Percentiles rank a stretch among this genome's conserved stretches.
phyloP scores from a whole-genome alignment of 495 filamentous ascomycete species.

The Zalerion maritima region DNA sequence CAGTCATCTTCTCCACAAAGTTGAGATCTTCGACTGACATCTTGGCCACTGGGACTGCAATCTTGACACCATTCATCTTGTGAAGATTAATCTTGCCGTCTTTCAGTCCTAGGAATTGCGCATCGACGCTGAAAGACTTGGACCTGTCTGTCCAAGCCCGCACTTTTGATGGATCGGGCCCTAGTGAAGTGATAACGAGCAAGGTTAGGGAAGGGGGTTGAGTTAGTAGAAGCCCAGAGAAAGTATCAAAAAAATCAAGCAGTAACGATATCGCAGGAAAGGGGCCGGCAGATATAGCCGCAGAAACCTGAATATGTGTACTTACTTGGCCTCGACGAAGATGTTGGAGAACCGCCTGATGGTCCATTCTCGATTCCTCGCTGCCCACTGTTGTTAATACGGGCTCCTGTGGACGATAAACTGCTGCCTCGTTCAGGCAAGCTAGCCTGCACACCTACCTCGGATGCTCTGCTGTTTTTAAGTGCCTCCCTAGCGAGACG shows the following conservation, averaged over 20 bases:
- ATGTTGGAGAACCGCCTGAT: slow-evolving; percentile 21
- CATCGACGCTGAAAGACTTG: slow-evolving; percentile 93
- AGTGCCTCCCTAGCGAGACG: slow-evolving; percentile 62
- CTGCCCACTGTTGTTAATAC: slow-evolving; percentile 43
- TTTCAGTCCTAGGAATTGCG: slow-evolving; percentile 83
- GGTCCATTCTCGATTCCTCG: slow-evolving; percentile 56
- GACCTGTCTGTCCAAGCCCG: slow-evolving; percentile 90
- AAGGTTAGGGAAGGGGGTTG: not conserved
- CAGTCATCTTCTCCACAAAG: slow-evolving; percentile 76
- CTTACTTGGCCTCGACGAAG: slow-evolving; percentile 61
- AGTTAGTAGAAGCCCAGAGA: not conserved
- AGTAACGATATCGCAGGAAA: slow-evolving; percentile 8
- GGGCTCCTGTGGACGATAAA: slow-evolving; percentile 38
- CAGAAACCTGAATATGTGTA: slow-evolving; percentile 4
- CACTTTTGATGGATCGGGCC: slow-evolving; percentile 72
- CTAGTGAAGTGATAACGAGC: slow-evolving; percentile 32
- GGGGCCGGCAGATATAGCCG: not conserved
- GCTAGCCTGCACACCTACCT: slow-evolving; percentile 63
- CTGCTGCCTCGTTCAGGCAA: slow-evolving; percentile 57
- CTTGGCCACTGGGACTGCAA: slow-evolving; percentile 85
- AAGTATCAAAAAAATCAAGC: not conserved
- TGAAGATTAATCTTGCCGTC: slow-evolving; percentile 97
- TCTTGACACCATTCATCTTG: slow-evolving; percentile 95
- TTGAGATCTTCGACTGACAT: slow-evolving; percentile 93
- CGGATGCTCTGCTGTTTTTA: slow-evolving; percentile 45